Conservation (phyloP, 1,139 yeast genomes). For the Kodamaea fungicola region DNA sequence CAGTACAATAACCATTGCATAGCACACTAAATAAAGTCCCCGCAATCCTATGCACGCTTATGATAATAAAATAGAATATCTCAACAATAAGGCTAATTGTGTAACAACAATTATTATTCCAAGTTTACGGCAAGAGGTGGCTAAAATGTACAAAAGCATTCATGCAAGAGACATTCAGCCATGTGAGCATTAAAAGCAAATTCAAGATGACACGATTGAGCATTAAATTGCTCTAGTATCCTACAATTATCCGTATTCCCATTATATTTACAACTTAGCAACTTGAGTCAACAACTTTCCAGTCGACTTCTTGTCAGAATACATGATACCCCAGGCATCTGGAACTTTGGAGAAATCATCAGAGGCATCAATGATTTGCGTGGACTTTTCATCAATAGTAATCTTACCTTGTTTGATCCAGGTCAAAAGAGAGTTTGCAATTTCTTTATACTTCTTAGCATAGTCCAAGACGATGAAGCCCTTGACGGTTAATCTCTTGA, state of each 20-base stretch:
- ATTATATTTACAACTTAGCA: conserved; percentile 8
- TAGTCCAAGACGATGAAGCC: conserved; percentile 23
- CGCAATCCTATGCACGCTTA: too few relatives aligned
- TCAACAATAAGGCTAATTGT: too few relatives aligned
- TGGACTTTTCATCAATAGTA: conserved; percentile 16
- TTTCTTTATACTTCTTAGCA: conserved; percentile 11
- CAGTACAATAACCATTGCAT: too few relatives aligned
- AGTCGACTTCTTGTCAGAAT: conserved; percentile 24
- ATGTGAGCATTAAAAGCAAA: too few relatives aligned
- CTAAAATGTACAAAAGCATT: too few relatives aligned
- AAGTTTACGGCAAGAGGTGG: too few relatives aligned
- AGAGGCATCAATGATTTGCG: conserved; percentile 33
- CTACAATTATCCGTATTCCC: not conserved
- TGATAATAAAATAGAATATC: too few relatives aligned
- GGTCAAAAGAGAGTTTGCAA: conserved; percentile 10
- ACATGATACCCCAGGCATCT: conserved; percentile 41
- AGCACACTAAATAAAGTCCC: too few relatives aligned
- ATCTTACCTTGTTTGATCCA: conserved; percentile 22
- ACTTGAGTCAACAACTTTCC: conserved; percentile 29
- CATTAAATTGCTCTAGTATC: too few relatives aligned
- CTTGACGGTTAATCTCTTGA: conserved; percentile 18
- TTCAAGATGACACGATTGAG: too few relatives aligned
- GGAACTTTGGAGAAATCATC: conserved; percentile 38
- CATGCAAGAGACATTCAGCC: too few relatives aligned
- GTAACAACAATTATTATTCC: too few relatives aligned